A percentile compares a stretch with the other conserved stretches of the same genome.
These are phyloP conservation scores for Limtongia smithiae DNA, from an alignment of 805 yeast genomes.

Conservation along the genomic window DNA sequence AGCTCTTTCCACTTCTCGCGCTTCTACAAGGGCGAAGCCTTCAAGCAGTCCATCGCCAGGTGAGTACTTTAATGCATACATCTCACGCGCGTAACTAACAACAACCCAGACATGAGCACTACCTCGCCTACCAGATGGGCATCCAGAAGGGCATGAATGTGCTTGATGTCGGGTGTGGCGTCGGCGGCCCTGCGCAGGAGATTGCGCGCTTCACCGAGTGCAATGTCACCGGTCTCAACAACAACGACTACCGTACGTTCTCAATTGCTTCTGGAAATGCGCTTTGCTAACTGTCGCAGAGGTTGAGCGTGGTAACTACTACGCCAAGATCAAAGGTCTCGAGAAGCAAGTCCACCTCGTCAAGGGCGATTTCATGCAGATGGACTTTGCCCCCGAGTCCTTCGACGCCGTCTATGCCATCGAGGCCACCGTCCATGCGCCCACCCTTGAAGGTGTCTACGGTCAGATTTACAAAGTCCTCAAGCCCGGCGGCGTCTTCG, in stretches of 20 bases:
- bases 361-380: slow-evolving; percentile 98
- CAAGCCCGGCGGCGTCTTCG: slow-evolving; percentile 97
- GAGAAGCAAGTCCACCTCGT: slow-evolving; percentile 76
- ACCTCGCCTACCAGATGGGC: slow-evolving; percentile 81
- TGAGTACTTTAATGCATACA: not conserved
- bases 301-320: slow-evolving; percentile 82
- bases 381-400: slow-evolving; percentile 87
- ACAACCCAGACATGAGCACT: slow-evolving; percentile 83
- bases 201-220: slow-evolving; percentile 87
- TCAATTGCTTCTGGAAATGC: not conserved
- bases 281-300: slow-evolving; percentile 40
- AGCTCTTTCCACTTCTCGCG: slow-evolving; percentile 96
- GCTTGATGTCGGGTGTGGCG: slow-evolving; percentile 98
- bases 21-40: slow-evolving; percentile 89
- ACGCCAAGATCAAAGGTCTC: slow-evolving; percentile 63
- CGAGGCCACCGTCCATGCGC: slow-evolving; percentile 98
- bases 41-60: slow-evolving; percentile 84
- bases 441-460: slow-evolving; percentile 92
- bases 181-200: slow-evolving; percentile 99
- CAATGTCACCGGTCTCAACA: slow-evolving; percentile 83
- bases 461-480: slow-evolving; percentile 89
- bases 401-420: slow-evolving; percentile 98
- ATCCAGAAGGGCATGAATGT: slow-evolving; percentile 78
- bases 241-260: slow-evolving; percentile 71
- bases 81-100: not conserved